A percentile compares a stretch with the other conserved stretches of the same genome.
Conservation (phyloP, 1,284 basidiomycete genomes). For the Omphalotus olearius region DNA sequence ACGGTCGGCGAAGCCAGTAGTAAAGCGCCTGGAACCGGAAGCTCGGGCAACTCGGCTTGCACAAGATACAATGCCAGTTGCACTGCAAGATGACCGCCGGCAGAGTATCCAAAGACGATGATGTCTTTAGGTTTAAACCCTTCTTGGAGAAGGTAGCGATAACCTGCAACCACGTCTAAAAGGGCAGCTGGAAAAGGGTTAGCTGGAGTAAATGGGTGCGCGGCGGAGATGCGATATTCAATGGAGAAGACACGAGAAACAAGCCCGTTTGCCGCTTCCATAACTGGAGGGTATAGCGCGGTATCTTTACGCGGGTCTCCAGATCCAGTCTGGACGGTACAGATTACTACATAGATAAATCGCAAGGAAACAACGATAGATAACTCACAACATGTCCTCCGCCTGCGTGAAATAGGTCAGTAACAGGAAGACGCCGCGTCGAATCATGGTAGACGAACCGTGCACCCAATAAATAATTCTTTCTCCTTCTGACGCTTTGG, state of each 20-base stretch:
- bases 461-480: too few species aligned
- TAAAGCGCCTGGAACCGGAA: background rate
- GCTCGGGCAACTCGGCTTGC: background rate
- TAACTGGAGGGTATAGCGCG: background rate
- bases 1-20: background rate
- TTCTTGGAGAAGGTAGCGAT: background rate
- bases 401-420: too few species aligned
- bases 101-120: background rate
- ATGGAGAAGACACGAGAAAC: background rate
- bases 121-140: background rate
- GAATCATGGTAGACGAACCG: too few species aligned
- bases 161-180: background rate
- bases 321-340: too few species aligned
- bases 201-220: background rate
- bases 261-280: background rate
- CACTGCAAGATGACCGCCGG: background rate
- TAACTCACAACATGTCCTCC: too few species aligned
- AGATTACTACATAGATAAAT: too few species aligned
- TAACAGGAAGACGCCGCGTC: too few species aligned
- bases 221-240: background rate
- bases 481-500: too few species aligned
- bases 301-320: too few species aligned
- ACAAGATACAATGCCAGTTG: background rate
- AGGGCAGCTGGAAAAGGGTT: slow-evolving; percentile 2
- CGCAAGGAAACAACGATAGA: too few species aligned